phyloP scores from a whole-genome alignment of 768 basidiomycete species.

The Phylloporus sp. region DNA sequence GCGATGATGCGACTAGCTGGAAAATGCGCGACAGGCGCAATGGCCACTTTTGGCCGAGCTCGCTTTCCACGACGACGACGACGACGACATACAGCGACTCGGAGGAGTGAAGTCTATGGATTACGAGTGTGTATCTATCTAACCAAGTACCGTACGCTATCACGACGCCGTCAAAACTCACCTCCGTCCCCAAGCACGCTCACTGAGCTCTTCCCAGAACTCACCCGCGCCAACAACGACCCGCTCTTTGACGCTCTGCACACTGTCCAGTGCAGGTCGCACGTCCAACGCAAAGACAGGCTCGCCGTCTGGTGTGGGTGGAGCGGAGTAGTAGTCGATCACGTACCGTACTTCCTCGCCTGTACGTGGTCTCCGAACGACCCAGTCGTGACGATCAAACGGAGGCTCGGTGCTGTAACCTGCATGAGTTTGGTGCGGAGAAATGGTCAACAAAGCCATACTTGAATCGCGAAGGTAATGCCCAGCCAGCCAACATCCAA shows the following conservation, averaged over 20 bases:
- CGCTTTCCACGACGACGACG: constrained; percentile 6
- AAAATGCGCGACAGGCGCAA: constrained; percentile 15
- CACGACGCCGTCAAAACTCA: constrained; percentile 7
- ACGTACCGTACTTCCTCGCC: constrained; percentile 90
- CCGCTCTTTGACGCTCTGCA: constrained; percentile 71
- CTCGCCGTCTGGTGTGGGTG: constrained; percentile 82
- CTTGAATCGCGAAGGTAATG: constrained; percentile 90
- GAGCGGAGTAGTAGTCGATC: constrained; percentile 97
- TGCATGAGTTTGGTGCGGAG: constrained; percentile 1
- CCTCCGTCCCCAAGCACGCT: constrained; percentile 25
- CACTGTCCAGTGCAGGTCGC: constrained; percentile 86
- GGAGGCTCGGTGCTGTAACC: constrained; percentile 75
- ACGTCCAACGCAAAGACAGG: constrained; percentile 97
- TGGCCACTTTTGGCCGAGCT: constrained; percentile 20
- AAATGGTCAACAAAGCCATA: constrained; percentile 35
- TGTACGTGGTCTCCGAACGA: constrained; percentile 75
- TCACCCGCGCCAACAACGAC: constrained; percentile 68
- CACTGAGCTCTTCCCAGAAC: constrained; percentile 48
- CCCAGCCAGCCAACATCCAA: constrained; percentile 81
- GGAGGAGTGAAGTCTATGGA: background rate
- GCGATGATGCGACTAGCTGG: constrained; percentile 4
- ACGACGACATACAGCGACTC: too few species aligned
- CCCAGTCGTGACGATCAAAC: constrained; percentile 98
- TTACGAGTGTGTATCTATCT: constrained; percentile 2
- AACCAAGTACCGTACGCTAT: constrained; percentile 8